Conservation (phyloP, 768 basidiomycete genomes). For the Phanerodontia chrysosporium region DNA sequence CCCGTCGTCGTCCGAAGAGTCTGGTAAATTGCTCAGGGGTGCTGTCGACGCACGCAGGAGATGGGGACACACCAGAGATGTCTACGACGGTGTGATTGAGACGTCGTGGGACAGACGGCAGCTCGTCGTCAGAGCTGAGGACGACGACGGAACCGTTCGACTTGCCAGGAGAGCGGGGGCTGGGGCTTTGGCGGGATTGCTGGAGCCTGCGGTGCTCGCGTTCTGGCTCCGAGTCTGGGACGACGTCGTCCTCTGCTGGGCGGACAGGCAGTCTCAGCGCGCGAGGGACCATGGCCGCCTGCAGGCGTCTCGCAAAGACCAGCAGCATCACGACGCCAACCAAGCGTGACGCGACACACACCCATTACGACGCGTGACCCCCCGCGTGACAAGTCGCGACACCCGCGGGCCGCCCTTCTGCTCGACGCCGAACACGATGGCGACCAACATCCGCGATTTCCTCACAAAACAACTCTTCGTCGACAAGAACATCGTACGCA, state of each 20-base stretch:
- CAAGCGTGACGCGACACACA: neutral
- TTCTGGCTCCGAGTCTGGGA: slow-evolving; percentile 74
- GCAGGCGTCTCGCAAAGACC: neutral
- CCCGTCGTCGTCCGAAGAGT: neutral
- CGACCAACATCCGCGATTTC: slow-evolving; percentile 29
- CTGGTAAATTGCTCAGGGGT: neutral
- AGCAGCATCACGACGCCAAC: neutral
- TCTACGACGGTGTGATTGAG: slow-evolving; percentile 14
- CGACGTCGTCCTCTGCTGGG: slow-evolving; percentile 32
- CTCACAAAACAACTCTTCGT: slow-evolving; percentile 45
- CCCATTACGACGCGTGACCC: slow-evolving; percentile 1
- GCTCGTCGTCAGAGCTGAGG: neutral
- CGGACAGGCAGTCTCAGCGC: neutral
- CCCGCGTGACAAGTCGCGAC: slow-evolving; percentile 1
- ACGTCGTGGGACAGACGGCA: neutral
- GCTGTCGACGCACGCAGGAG: neutral
- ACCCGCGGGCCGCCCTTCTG: too few relatives aligned
- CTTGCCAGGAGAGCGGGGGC: neutral
- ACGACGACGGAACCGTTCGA: slow-evolving; percentile 8
- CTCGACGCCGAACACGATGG: slow-evolving; percentile 3
- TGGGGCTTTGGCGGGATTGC: slow-evolving; percentile 14
- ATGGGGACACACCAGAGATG: slow-evolving; percentile 19
- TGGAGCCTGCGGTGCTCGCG: slow-evolving; percentile 36
- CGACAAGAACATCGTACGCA: slow-evolving; percentile 38
- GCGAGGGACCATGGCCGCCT: neutral